Base-by-base conservation (phyloP, 2,329 filamentous ascomycete genomes). In the Talaromyces islandicus region DNA sequence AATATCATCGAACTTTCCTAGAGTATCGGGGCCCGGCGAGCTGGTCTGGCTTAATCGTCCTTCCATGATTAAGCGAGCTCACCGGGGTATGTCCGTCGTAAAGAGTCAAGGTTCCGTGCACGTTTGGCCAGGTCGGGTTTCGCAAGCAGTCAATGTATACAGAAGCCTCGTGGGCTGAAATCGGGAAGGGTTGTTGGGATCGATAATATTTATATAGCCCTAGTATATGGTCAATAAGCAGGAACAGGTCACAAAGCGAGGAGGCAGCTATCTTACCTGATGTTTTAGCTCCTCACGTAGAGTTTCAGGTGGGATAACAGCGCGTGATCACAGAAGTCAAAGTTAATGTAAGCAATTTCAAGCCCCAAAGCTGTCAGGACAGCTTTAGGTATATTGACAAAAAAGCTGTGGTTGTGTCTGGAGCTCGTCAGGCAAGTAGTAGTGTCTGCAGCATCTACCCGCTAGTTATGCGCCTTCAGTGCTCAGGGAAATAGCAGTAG, bases 1-100 rank as follows among this genome's bases (percentile, higher is more conserved):
- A 46, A 69, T 61, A 53, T 72, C 64, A 54, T 65, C 65, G 50
- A 66, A 69, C 59, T 67, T 69, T 32, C 68, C 66, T 62, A 69
- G 63, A 21, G 62, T 62, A 7, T 68, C 65, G 11, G 67, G 60
- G 12, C 64, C 51, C 19, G 69, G 66, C 24, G 57, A 55, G 24
- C 35, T 54, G 17, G 59, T 60, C 27, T 63, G 63, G 27, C 63
- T 64, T 46, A 35, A 59, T 52, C 61, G 60, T 9, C 53, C 61
- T n/a, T 69, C 66, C 70, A 71, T 70, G 9, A 10, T 51, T 12
- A 29, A 29, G 27, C 25, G 24, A 52, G 24, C 43, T 24, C 43
- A 9, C 43, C 43, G 43, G 43, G 19, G 24, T 27, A n/a, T 52
- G 1, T n/a, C 14, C 48, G 14, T 27, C 21, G 24, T 19, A 50